Base-by-base conservation (phyloP, 768 basidiomycete species). In the Auriscalpium microsporum region DNA sequence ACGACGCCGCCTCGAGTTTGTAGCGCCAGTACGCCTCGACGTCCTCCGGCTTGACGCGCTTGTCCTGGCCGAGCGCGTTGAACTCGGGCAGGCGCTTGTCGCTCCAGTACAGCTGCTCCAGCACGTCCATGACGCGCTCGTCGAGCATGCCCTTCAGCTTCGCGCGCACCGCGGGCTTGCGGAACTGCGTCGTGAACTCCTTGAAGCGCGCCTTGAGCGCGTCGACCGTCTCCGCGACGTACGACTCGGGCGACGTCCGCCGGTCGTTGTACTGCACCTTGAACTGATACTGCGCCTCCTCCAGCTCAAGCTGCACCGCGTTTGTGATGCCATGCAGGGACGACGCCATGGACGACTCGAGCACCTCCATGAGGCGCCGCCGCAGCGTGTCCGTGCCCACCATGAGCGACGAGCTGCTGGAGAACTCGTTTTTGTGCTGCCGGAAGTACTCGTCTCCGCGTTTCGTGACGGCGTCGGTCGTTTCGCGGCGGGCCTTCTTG, bases 221-320 rank as follows among this genome's bases (percentile, higher is more conserved):
- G 65, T 99, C 96, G 71, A 98, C 86, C 2, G 94, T 94, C 72
- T 98, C 96, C 8, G 96, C 94, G 48, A 99, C 91, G 67, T 99
- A 99, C 1, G 92, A 94, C 69, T 99, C 96, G 10, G 96, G 86
- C 1, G 90, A 87, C 57, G 97, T 90, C 21, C 91, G 81, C 21
- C 92, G 84, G 71, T 99, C 96, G 66, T 99, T 99, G 73, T 91
- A 92, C 68, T 94, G 88, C 2, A 99, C 96, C 72, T 99, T 99
- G 82, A 99, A 99, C 69, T 98, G 96, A 69, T 99, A 99, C 11
- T 86, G 86, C 3, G 96, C 86, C 65, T 98, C 96, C 70, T 99
- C 96, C 9, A 99, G 78, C 68, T 99, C 96, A 40, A 97, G 82
- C 64, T 96, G 93, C 10, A 98, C 96, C 3, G 93, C 93, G 70